Percentiles rank a stretch among this genome's conserved stretches.
Conservation (phyloP, 371 early-diverging fungal species). For the Cladochytrium tenue region DNA sequence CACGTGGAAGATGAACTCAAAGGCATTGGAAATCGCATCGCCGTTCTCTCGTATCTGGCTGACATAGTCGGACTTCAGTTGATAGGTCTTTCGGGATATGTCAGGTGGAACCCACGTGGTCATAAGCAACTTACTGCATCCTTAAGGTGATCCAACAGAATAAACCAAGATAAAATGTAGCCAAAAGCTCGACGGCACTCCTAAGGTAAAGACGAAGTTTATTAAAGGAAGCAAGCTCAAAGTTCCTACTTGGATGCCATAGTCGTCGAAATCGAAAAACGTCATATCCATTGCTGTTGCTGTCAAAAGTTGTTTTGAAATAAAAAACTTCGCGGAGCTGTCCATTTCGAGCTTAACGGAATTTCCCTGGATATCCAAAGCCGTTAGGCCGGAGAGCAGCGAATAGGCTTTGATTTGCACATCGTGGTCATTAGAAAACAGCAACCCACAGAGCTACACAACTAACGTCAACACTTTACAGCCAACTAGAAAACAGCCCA, state of each 20-base stretch:
- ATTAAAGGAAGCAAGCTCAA: not conserved
- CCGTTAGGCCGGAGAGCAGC: not conserved
- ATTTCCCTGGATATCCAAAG: not conserved
- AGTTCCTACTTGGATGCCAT: not conserved
- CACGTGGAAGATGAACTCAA: conserved; percentile 65
- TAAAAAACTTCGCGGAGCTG: not conserved
- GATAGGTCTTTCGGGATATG: conserved; percentile 69
- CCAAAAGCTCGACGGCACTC: conserved; percentile 35
- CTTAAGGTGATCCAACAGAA: conserved; percentile 74
- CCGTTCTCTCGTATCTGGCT: conserved; percentile 63
- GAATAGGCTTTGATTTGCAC: not conserved
- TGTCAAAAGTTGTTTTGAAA: not conserved
- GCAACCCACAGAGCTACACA: not conserved
- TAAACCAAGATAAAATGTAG: conserved; percentile 72
- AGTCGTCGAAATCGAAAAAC: not conserved
- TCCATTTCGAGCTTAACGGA: not conserved
- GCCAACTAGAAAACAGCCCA: not conserved
- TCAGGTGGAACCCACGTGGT: too few species aligned
- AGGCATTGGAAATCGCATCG: conserved; percentile 48
- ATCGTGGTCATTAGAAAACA: not conserved
- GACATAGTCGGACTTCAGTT: conserved; percentile 67
- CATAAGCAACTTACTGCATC: conserved; percentile 77
- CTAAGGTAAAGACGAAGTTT: too few species aligned
- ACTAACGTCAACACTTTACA: not conserved
- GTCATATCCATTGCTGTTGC: not conserved